Base-by-base conservation (phyloP, 805 yeast genomes). In the Scheffersomyces stipitis region DNA sequence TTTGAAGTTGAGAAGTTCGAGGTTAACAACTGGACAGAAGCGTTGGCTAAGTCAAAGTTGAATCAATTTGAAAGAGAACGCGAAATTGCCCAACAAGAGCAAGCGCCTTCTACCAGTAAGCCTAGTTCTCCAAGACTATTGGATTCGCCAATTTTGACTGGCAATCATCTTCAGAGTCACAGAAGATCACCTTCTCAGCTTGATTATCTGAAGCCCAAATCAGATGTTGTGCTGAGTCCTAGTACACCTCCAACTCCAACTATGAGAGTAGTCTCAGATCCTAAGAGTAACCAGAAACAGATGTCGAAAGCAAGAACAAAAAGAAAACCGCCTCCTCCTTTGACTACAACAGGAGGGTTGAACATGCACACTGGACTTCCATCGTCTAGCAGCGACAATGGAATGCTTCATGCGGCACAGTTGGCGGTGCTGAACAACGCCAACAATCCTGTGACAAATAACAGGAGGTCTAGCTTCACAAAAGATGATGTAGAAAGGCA, bases 1-100 rank as follows among this genome's bases (percentile, higher is more conserved):
- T 75, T 80, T 54, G 81, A 79, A 46, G 78, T 75, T 8, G 76
- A 76, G 28, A 73, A 69, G 37, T 57, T 53, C 27, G 83, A 77
- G 26, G 64, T 78, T 1, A 60, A 69, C 10, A 52, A 63, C 14
- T 84, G 91, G 91, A 75, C 86, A 1, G 70, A 67, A 26, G 55
- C 75, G 0, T 56, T 81, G 14, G 76, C 74, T 18, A 44, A 38
- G 31, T 35, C 56, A 15, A 56, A 56, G 29, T 37, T 54, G 27
- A 54, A 50, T 27, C 56, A 54, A 35, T 35, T 40, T 24, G 59
- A 55, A 34, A 30, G 49, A 23, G 40, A 35, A 47, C 28, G 45
- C 35, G 30, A 35, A 27, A 17, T 40, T 38, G 31, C 15, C 15
- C 15, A 15, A 31, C 18, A 18, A 15, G 12, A 13, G 7, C 26